A percentile compares a stretch with the other conserved stretches of the same genome.
Conservation (phyloP, 768 basidiomycete genomes). For the Dictyophora rubrovolvata region DNA sequence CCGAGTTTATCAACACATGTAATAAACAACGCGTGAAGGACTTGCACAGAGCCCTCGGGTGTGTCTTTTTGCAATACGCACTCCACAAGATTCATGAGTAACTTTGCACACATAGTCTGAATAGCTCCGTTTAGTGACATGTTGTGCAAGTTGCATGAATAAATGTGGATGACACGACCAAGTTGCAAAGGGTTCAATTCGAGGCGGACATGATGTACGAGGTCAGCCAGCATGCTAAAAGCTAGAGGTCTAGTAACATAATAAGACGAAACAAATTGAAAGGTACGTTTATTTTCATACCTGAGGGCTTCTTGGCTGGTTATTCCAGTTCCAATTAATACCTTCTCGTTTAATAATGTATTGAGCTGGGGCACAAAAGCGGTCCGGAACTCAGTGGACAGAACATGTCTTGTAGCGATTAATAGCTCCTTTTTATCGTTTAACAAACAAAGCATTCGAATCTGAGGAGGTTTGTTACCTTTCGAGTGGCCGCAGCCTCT, state of each 20-base stretch:
- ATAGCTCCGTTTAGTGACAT: slow-evolving; percentile 68
- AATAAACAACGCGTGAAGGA: slow-evolving; percentile 72
- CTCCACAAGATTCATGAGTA: slow-evolving; percentile 85
- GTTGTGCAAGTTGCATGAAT: slow-evolving; percentile 84
- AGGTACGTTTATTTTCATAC: slow-evolving; percentile 26
- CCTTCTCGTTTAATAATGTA: slow-evolving; percentile 82
- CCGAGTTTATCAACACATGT: slow-evolving; percentile 79
- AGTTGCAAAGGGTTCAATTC: slow-evolving; percentile 75
- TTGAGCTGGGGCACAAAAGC: slow-evolving; percentile 77
- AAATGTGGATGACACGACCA: slow-evolving; percentile 68
- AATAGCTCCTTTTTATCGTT: slow-evolving; percentile 60
- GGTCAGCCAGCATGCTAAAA: slow-evolving; percentile 83
- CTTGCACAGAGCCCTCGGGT: slow-evolving; percentile 50
- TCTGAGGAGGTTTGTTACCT: slow-evolving; percentile 32
- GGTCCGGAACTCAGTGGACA: slow-evolving; percentile 65
- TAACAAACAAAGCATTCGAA: background rate
- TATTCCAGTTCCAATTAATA: slow-evolving; percentile 76
- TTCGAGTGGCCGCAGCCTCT: slow-evolving; percentile 71
- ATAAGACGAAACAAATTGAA: slow-evolving; percentile 6
- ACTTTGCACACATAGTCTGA: slow-evolving; percentile 86
- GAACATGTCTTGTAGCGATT: slow-evolving; percentile 85
- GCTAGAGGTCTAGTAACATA: slow-evolving; percentile 51
- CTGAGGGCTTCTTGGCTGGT: slow-evolving; percentile 79
- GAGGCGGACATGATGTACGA: slow-evolving; percentile 81
- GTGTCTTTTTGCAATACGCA: slow-evolving; percentile 69